Conservation (phyloP, 2,329 filamentous ascomycete species). For the Ophiocordyceps camponoti-floridani region DNA sequence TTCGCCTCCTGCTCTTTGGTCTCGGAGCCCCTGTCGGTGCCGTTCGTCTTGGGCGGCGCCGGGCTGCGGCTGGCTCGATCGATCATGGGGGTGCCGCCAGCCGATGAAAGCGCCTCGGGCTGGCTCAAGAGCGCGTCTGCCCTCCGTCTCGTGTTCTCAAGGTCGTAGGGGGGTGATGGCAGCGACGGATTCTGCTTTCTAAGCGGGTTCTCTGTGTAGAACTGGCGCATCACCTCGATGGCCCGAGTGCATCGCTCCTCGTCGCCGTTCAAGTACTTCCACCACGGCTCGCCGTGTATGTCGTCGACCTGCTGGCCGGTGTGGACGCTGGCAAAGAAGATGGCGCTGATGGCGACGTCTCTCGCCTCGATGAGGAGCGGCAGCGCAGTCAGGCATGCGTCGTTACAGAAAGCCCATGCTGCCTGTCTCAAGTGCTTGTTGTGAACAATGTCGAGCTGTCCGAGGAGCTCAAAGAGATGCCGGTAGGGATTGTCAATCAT, state of each 20-base stretch:
- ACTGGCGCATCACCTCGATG: slow-evolving; percentile 57
- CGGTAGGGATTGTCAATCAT: slow-evolving; percentile 80
- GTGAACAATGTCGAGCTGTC: slow-evolving; percentile 53
- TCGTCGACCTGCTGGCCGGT: slow-evolving; percentile 62
- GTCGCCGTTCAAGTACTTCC: slow-evolving; percentile 58
- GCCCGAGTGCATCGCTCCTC: slow-evolving; percentile 53
- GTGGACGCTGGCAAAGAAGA: slow-evolving; percentile 73
- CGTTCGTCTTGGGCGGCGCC: slow-evolving; percentile 19
- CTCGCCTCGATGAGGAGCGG: slow-evolving; percentile 65
- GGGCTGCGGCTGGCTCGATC: slow-evolving; percentile 33
- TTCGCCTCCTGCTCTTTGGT: neutral
- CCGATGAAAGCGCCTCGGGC: slow-evolving; percentile 26
- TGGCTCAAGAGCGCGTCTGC: slow-evolving; percentile 23
- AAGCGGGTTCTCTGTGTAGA: slow-evolving; percentile 46
- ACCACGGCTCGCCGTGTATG: slow-evolving; percentile 65
- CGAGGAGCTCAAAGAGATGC: slow-evolving; percentile 64
- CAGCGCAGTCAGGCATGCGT: slow-evolving; percentile 68
- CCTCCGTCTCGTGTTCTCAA: slow-evolving; percentile 36
- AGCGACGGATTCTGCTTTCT: slow-evolving; percentile 35
- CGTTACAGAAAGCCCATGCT: slow-evolving; percentile 88
- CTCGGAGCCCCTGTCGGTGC: slow-evolving; percentile 12
- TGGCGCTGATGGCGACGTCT: slow-evolving; percentile 66
- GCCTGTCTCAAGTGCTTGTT: slow-evolving; percentile 71
- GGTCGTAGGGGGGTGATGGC: slow-evolving; percentile 34
- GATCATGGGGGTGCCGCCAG: slow-evolving; percentile 27